Evolutionary conservation across 1,284 basidiomycete species (phyloP), one percentile per base, ranked within the genome.

Genomic region (Cystobasidium slooffiae): DNA sequence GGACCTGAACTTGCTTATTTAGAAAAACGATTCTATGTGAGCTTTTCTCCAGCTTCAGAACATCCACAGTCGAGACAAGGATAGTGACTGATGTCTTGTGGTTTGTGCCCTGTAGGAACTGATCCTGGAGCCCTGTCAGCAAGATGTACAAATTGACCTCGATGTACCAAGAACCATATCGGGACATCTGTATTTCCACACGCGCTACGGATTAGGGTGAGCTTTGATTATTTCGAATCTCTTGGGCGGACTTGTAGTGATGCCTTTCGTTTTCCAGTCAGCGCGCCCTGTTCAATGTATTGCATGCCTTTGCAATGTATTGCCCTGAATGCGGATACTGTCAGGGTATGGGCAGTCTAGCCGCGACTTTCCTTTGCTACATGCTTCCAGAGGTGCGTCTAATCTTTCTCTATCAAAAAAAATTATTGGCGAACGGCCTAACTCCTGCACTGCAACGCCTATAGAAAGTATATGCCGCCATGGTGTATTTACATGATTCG

Each of bases 271-370:
- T 51, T 20, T 18, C 31, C 44, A 63, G 61, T 8, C 94, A 97
- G 86, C 89, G 94, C 12, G 91, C 91, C 1, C 85, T 97, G 3
- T 99, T 99, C 83, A 93, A 94, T 81, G 94, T 97, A 68, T 86
- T 99, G 24, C 96, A 99, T 82, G 89, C 88, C 56, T 94, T 97
- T 81, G 95, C 94, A 8, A 86, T 96, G 62, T 85, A 86, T 9
- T 97, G 95, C 83, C 82, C 85, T 14, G 86, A 87, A n/a, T 98
- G 97, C 78, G 97, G 94, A 2, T 99, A 99, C 82, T 96, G 96
- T 72, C 97, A 99, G 84, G 96, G 97, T 65, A 99, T 99, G 96
- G 96, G 97, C 0, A 93, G 95, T 6, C 92, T 99, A 68, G 94
- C 95, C 0, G 93, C 95, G 0, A 97, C 94, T 0, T 86, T 99